Base-by-base conservation (phyloP, 805 yeast species). In the Ogataea chonburiensis region DNA sequence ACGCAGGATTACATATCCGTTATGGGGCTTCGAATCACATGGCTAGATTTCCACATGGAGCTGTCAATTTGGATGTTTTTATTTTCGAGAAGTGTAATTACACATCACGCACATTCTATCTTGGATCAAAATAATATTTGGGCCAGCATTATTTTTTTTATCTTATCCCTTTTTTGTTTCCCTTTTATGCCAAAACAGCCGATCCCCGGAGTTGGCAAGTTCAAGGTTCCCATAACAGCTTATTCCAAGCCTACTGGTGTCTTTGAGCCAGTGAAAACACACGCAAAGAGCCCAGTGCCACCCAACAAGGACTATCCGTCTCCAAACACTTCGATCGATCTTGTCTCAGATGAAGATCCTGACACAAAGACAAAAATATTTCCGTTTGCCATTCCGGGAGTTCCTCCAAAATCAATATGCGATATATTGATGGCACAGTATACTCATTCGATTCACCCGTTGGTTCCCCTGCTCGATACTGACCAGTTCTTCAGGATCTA, bases 141-240 rank as follows among this genome's bases (percentile, higher is more conserved):
- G n/a, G n/a, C n/a, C n/a, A n/a, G n/a, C n/a, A 14, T 26, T 16
- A 10, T 3, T 5, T 12, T 20, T 16, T 33, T 20, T 33, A 26
- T 25, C 31, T 19, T 26, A 26, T 17, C 28, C 32, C 38, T 14
- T 54, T 70, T 38, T 69, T 63, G 52, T 61, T 67, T 26, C 58
- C 71, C 52, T 48, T 17, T 37, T 11, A 34, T 34, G 38, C 27
- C 28, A 5, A 34, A 15, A 24, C 38, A 28, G 16, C 24, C 28
- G n/a, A 34, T 34, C 10, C 38, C 38, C 12, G 38, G 38, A 9
- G 24, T 34, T n/a, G 14, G 28, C 24, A 28, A 28, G 29, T 34
- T 34, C n/a, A 34, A 28, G 18, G 38, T 34, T 7, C 17, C 33
- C 20, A 28, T 20, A 18, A 5, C 16, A 24, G 7, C 22, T 7